Percentiles rank a stretch among this genome's conserved stretches.
Conservation (phyloP, 768 basidiomycete species). For the Chiua virens region DNA sequence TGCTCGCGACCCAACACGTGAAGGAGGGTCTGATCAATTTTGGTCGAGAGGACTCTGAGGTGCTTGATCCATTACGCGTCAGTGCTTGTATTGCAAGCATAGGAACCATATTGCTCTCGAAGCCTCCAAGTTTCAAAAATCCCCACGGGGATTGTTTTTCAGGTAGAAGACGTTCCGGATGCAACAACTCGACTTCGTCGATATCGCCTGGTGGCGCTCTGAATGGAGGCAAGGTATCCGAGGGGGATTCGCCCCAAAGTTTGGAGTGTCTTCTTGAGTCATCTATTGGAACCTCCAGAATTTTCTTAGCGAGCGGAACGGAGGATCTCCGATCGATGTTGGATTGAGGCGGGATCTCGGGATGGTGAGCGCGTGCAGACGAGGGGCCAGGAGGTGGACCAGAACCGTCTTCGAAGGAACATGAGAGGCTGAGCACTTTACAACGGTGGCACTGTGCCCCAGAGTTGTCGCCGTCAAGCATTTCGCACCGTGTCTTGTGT, state of each 20-base stretch:
- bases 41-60: slow-evolving; percentile 21
- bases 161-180: slow-evolving; percentile 38
- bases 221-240: slow-evolving; percentile 17
- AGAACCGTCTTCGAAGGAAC: slow-evolving; percentile 43
- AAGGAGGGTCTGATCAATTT: slow-evolving; percentile 29
- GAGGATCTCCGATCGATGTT: slow-evolving; percentile 27
- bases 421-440: slow-evolving; percentile 45
- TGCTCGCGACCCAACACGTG: slow-evolving; percentile 36
- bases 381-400: slow-evolving; percentile 14
- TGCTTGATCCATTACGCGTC: slow-evolving; percentile 27
- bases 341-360: slow-evolving; percentile 21
- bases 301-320: slow-evolving; percentile 17
- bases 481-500: slow-evolving; percentile 51
- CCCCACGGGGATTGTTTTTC: slow-evolving; percentile 39
- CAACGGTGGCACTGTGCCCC: slow-evolving; percentile 48
- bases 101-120: slow-evolving; percentile 46
- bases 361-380: slow-evolving; percentile 18
- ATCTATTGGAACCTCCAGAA: slow-evolving; percentile 21
- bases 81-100: slow-evolving; percentile 47
- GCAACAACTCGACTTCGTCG: slow-evolving; percentile 32
- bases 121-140: slow-evolving; percentile 36
- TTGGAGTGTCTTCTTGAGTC: slow-evolving; percentile 20
- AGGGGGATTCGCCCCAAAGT: slow-evolving; percentile 18
- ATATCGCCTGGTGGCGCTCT: slow-evolving; percentile 15
- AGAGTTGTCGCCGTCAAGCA: slow-evolving; percentile 41